Conservation (phyloP, 495 filamentous ascomycete species). For the Talaromyces trachyspermus region DNA sequence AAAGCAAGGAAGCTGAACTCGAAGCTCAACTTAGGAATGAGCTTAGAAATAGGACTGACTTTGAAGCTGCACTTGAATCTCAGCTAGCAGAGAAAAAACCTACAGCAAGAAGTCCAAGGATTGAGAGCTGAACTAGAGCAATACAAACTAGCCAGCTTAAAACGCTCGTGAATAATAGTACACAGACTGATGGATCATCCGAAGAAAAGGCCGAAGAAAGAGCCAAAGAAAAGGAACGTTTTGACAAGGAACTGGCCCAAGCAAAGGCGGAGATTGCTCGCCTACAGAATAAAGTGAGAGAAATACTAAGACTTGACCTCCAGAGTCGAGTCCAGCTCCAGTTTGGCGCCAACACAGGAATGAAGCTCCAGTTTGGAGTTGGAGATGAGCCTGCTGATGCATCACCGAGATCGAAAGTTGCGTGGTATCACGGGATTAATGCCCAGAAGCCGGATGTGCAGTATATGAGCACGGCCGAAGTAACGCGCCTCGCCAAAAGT, state of each 20-base stretch:
- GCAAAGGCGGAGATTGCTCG: not conserved
- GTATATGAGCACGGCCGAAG: not conserved
- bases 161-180: not conserved
- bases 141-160: not conserved
- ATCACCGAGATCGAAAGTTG: not conserved
- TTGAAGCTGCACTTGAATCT: not conserved
- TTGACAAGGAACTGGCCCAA: not conserved
- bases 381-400: not conserved
- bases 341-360: not conserved
- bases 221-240: not conserved
- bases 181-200: not conserved
- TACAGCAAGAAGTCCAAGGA: not conserved
- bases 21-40: not conserved
- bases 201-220: not conserved
- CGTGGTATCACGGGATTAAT: not conserved
- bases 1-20: not conserved
- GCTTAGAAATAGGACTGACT: not conserved
- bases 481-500: not conserved
- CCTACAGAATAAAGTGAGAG: not conserved
- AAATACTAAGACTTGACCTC: not conserved
- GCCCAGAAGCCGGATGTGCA: not conserved
- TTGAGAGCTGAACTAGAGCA: not conserved
- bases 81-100: not conserved
- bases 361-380: not conserved
- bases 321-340: not conserved